Evolutionary conservation across 176 grass and related monocot genomes (phyloP).

Genomic region (Pharus latifolius): DNA sequence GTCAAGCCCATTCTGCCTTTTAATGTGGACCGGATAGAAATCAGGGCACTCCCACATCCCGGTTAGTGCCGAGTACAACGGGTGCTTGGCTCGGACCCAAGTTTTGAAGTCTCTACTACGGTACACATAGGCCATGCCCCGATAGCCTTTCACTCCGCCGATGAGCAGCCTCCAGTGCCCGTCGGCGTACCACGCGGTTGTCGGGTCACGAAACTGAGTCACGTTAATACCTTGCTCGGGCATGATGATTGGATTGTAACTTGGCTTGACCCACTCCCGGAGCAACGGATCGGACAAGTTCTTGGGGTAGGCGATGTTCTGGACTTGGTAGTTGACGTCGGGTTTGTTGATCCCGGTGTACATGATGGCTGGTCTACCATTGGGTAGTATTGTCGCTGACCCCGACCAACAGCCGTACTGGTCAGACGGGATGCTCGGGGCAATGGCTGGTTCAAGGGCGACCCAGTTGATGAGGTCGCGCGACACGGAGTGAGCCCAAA

Average conservation of each 20-base stretch:
- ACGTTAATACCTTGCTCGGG: constrained; percentile 35
- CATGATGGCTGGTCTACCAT: constrained; percentile 40
- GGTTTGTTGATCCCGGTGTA: constrained; percentile 40
- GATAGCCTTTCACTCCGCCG: constrained; percentile 17
- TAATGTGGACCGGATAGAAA: constrained; percentile 44
- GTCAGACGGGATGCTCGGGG: constrained; percentile 39
- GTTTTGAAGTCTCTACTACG: constrained; percentile 51
- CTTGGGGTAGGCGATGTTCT: constrained; percentile 53
- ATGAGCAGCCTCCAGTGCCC: constrained; percentile 50
- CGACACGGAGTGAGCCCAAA: constrained; percentile 68
- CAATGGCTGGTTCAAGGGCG: constrained; percentile 35
- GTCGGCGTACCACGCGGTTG: constrained; percentile 50
- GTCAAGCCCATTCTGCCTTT: constrained; percentile 31
- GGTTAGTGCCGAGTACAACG: constrained; percentile 51
- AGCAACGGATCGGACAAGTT: constrained; percentile 52
- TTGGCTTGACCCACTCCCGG: constrained; percentile 51
- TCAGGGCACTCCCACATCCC: constrained; percentile 96
- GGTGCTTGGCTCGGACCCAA: constrained; percentile 45
- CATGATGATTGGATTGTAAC: constrained; percentile 50
- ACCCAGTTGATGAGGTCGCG: constrained; percentile 70
- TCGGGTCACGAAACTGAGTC: constrained; percentile 60
- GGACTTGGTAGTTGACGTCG: constrained; percentile 37
- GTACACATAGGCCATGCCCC: constrained; percentile 45
- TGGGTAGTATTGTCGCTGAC: constrained; percentile 40
- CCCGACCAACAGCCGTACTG: constrained; percentile 66